phyloP scores from a whole-genome alignment of 148 eudicot genomes.

The Vaccinium macrocarpon region DNA sequence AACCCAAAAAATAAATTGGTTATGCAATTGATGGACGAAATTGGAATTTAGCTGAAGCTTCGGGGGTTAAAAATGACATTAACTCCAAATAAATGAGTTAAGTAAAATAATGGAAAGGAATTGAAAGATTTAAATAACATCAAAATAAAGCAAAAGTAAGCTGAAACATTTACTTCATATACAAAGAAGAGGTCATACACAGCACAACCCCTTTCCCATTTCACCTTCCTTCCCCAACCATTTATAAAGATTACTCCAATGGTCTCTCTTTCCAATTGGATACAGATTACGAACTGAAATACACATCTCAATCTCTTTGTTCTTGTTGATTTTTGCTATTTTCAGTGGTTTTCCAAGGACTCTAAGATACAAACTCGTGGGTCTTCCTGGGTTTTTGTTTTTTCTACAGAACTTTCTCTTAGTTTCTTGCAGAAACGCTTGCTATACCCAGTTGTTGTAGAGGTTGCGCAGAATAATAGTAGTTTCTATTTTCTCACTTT shows the following conservation, averaged over 20 bases:
- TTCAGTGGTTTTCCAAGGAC: constrained; percentile 24
- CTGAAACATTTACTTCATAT: constrained; percentile 67
- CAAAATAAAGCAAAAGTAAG: constrained; percentile 40
- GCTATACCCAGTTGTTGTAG: constrained; percentile 19
- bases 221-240: constrained; percentile 69
- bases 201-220: constrained; percentile 47
- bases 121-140: constrained; percentile 21
- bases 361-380: constrained; percentile 32
- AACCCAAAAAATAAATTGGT: neutral
- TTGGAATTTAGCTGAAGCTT: neutral
- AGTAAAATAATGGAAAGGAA: neutral
- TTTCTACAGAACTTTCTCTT: constrained; percentile 26
- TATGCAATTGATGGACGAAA: neutral
- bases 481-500: constrained; percentile 5
- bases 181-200: constrained; percentile 45
- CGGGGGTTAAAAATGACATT: neutral
- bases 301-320: constrained; percentile 31
- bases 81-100: neutral
- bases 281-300: constrained; percentile 34
- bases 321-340: constrained; percentile 34
- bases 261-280: constrained; percentile 28
- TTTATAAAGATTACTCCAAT: constrained; percentile 50
- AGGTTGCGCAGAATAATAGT: constrained; percentile 30
- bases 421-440: constrained; percentile 35
- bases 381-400: constrained; percentile 33